Evolutionary conservation across 495 filamentous ascomycete genomes (phyloP).

Genomic region (Thozetella sp.): DNA sequence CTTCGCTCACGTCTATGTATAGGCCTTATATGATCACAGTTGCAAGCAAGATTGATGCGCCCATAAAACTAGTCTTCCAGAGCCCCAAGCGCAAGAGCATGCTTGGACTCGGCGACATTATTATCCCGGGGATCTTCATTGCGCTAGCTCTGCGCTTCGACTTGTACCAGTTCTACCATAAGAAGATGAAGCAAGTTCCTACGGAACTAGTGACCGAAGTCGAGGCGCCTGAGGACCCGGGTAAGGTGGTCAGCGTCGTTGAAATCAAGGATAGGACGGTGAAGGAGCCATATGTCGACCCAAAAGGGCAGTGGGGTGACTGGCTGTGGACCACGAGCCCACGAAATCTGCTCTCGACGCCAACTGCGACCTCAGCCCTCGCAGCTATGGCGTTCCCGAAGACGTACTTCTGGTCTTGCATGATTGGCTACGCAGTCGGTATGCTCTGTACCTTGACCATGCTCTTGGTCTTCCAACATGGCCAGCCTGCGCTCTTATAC

Average conservation of each 20-base stretch:
- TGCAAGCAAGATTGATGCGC: constrained; percentile 85
- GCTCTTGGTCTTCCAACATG: constrained; percentile 77
- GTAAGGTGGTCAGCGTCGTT: constrained; percentile 24
- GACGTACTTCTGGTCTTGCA: constrained; percentile 79
- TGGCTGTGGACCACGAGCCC: constrained; percentile 72
- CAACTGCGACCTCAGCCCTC: constrained; percentile 40
- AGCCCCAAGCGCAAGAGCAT: constrained; percentile 70
- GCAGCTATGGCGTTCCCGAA: constrained; percentile 69
- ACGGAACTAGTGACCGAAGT: constrained; percentile 31
- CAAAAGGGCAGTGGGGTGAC: constrained; percentile 78
- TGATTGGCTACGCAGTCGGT: constrained; percentile 77
- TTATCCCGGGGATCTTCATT: constrained; percentile 93
- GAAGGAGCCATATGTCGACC: constrained; percentile 56
- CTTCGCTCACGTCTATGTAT: constrained; percentile 11
- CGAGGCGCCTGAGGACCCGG: constrained; percentile 30
- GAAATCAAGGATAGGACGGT: constrained; percentile 38
- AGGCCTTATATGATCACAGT: constrained; percentile 93
- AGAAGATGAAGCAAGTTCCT: constrained; percentile 33
- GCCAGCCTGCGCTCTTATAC: constrained; percentile 91
- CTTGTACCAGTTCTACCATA: constrained; percentile 78
- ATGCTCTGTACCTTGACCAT: constrained; percentile 78
- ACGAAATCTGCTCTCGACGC: constrained; percentile 25
- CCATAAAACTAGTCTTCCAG: constrained; percentile 90
- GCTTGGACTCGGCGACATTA: constrained; percentile 92
- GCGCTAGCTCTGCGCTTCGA: constrained; percentile 88